Evolutionary conservation across 805 yeast species (phyloP).

Genomic region (Ogataea paradorogensis): DNA sequence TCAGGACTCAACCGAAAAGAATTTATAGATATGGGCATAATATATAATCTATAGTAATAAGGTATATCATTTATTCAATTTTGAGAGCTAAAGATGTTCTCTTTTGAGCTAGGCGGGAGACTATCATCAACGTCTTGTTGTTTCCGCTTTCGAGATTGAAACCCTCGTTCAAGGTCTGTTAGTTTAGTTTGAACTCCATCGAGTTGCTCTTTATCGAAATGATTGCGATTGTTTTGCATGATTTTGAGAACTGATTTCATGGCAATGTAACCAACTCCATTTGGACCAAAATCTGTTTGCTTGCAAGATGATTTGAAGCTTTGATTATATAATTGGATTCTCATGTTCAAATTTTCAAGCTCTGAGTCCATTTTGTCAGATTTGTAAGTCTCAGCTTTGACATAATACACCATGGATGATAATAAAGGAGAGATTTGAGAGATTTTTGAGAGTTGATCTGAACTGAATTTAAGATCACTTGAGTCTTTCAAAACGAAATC

Average conservation of each 20-base stretch:
- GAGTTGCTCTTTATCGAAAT: conserved; percentile 11
- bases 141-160: conserved; percentile 1
- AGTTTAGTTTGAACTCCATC: conserved; percentile 1
- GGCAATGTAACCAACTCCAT: conserved; percentile 12
- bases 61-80: neutral
- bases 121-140: neutral
- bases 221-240: conserved; percentile 5
- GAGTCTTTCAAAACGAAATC: conserved; percentile 4
- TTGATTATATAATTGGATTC: conserved; percentile 19
- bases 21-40: neutral
- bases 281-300: conserved; percentile 6
- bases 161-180: neutral
- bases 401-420: conserved; percentile 25
- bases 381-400: conserved; percentile 18
- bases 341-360: conserved; percentile 18
- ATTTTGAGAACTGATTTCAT: conserved; percentile 8
- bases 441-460: conserved; percentile 8
- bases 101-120: conserved; percentile 1
- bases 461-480: neutral
- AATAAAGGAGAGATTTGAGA: conserved; percentile 25
- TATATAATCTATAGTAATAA: neutral
- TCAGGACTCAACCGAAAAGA: neutral
- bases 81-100: conserved; percentile 2
- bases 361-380: conserved; percentile 12
- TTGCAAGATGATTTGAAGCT: conserved; percentile 18